Evolutionary conservation across 2,329 filamentous ascomycete species (phyloP), one percentile per base, ranked within the genome.

Genomic region (Neurospora sp.): DNA sequence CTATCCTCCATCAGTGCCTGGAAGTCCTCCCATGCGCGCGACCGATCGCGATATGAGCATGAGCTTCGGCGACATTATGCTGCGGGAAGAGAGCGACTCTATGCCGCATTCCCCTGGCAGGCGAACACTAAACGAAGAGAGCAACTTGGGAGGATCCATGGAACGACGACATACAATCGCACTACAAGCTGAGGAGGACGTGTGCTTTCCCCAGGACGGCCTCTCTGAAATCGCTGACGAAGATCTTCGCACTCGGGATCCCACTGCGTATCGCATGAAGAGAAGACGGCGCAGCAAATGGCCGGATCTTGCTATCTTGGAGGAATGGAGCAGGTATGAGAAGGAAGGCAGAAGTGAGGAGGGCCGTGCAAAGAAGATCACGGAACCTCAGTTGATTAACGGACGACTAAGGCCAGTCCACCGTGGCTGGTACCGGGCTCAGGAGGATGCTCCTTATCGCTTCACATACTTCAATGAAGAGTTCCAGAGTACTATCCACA

Each of bases 391-490:
- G 76, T 88, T 98, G 74, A 90, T 99, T 71, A 95, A 95, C 71
- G 96, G 96, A 0, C 88, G 96, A 69, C 82, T 99, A 66, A 89
- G 96, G 5, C 52, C 52, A 62, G 89, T 92, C 46, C 89, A 91
- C 73, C 87, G 87, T 74, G 87, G 87, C 15, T 99, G 95, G 95
- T 95, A 93, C 78, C 88, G 91, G 46, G 89, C 92, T 68, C 92
- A 96, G 73, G 94, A 97, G 72, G 95, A 97, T 73, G 89, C 91
- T 0, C 96, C 96, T 0, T 98, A 96, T 79, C 88, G 96, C 36
- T 99, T 97, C 79, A 98, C 96, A 0, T 99, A 99, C 80, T 99
- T 99, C 85, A 98, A 98, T 79, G 96, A 98, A 78, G 93, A 97
- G 73, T 93, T 98, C 70, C 91, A 93, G 76, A 96, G 92, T 79